Conservation (phyloP, 805 yeast species). For the Teunomyces stri region DNA sequence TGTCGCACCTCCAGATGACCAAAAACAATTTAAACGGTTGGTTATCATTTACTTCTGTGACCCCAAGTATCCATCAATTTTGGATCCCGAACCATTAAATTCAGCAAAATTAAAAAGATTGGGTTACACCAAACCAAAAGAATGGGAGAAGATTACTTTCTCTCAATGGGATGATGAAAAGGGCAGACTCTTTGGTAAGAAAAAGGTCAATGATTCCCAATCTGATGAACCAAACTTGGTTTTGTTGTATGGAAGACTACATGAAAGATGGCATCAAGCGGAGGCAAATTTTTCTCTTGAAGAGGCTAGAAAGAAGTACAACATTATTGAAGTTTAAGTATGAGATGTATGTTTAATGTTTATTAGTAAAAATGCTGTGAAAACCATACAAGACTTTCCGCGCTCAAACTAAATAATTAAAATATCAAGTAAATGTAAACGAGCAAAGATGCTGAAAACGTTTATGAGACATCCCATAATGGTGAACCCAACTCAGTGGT, state of each 20-base stretch:
- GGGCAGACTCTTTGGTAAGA: constrained; percentile 44
- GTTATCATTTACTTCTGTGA: constrained; percentile 15
- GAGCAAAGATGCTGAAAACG: constrained; percentile 1
- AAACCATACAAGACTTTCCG: background rate
- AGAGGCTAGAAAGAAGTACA: constrained; percentile 24
- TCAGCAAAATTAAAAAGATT: constrained; percentile 9
- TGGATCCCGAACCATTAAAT: constrained; percentile 14
- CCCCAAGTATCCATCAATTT: constrained; percentile 12
- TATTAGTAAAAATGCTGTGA: too few species aligned
- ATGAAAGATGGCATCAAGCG: constrained; percentile 42
- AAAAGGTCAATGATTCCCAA: constrained; percentile 28
- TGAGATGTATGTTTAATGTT: background rate
- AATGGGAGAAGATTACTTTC: constrained; percentile 28
- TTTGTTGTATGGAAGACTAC: constrained; percentile 37
- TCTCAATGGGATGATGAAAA: constrained; percentile 40
- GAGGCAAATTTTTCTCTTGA: constrained; percentile 19
- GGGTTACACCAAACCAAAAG: constrained; percentile 18
- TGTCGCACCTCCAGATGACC: constrained; percentile 15
- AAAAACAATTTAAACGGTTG: constrained; percentile 12
- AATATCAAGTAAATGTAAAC: background rate
- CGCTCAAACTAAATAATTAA: background rate
- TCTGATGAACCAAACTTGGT: constrained; percentile 39
- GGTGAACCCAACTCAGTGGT: constrained; percentile 28
- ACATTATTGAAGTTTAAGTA: constrained; percentile 16
- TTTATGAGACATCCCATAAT: constrained; percentile 29